Base-by-base conservation (phyloP, 495 filamentous ascomycete species). In the Monascus purpureus region DNA sequence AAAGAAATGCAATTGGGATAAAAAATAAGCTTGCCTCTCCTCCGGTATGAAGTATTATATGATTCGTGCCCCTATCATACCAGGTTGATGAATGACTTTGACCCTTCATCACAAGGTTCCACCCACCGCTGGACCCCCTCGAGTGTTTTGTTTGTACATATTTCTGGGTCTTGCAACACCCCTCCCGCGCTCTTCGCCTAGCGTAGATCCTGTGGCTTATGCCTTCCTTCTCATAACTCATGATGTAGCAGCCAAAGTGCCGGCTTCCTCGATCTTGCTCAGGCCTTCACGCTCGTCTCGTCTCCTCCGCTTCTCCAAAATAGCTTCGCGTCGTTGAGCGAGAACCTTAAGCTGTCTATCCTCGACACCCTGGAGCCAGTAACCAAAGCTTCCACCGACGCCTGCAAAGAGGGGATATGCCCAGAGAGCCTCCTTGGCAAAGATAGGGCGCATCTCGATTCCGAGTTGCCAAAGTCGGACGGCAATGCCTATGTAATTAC, bases 381-480 rank as follows among this genome's bases (percentile, higher is more conserved):
- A 96, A 33, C 90, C 90, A 56, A 97, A 94, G 58, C 77, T 81
- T 30, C 76, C 88, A 40, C 87, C 86, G 33, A 82, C 69, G 37
- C 66, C 72, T 16, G 71, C 84, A 54, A 86, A 97, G 49, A 94
- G 55, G 31, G 92, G 87, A 61, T 92, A 97, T n/a, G 71, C 84
- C 79, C 78, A 88, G 38, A 90, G 67, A 25, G 78, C 74, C 49
- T 74, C 65, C 36, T 62, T 68, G 54, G 72, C 73, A 66, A 94
- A 79, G 54, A 93, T 73, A 13, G 90, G 90, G 35, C 90, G 87
- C 88, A 93, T 92, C 63, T 97, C 88, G 49, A 97, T 85, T 43
- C 86, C 92, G 53, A 96, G 78, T 61, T 94, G 88, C 84, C 83
- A 94, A 55, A 84, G 61, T 42, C 88, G 85, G 51, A 87, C 79